Base-by-base conservation (phyloP, 305 asterid species). In the Solanum hybrid region DNA sequence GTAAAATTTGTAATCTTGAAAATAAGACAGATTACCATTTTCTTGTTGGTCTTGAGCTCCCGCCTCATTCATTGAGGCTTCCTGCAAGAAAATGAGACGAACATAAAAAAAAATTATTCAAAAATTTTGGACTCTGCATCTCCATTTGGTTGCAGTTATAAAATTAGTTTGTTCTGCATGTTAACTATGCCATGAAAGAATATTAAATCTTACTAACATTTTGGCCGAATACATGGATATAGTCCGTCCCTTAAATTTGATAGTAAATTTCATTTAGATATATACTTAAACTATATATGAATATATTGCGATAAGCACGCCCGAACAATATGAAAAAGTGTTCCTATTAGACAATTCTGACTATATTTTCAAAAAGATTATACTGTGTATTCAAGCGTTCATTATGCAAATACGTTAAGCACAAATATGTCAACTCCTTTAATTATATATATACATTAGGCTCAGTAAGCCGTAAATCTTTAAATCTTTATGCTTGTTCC, bases 11-110 rank as follows among this genome's bases (percentile, higher is more conserved):
- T 73, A 73, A 75, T 75, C 1, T 3, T 75, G 8, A 75, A 29
- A 29, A 29, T 29, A 75, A 72, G 22, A 14, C 7, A 76, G 6
- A 5, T 76, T 76, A 95, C 97, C 45, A 38, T 91, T 92, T 80
- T 90, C 87, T 89, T 94, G 95, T 86, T 91, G 85, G 91, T 92
- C 93, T 91, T 92, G 93, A 89, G 91, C 88, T 89, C 89, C 96
- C 1, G 24, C 17, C 89, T 90, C 94, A 68, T 34, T 73, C 77
- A 91, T 80, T 78, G 89, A 57, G 41, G 10, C 89, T 79, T 86
- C 94, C 97, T 95, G 95, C 89, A 91, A 93, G 86, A 75, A 68
- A 90, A 39, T 87, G 79, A 85, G 36, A 3, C 27, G 17, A 65
- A 27, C 73, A 41, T 41, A 7, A 33, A 33, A 33, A 32, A 33